Conservation (phyloP, 805 yeast species). For the Saccharomycopsis capsularis region DNA sequence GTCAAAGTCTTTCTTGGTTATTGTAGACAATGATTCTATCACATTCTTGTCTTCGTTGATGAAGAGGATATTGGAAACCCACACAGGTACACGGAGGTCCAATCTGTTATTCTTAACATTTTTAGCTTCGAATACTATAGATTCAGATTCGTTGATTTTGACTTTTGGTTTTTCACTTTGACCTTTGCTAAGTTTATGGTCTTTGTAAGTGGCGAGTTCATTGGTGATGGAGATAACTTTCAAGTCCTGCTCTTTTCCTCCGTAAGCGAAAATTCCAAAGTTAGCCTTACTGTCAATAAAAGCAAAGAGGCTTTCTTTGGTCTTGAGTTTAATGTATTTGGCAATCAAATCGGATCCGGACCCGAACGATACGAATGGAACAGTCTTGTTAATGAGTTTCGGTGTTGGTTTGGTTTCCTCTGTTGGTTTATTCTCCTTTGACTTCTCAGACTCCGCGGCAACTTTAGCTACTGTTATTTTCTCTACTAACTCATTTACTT, state of each 20-base stretch:
- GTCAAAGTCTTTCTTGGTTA: constrained; percentile 20
- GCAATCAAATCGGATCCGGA: neutral
- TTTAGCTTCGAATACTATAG: constrained; percentile 56
- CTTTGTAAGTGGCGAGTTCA: constrained; percentile 27
- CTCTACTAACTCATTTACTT: neutral
- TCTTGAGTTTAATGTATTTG: constrained; percentile 12
- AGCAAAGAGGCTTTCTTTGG: constrained; percentile 1
- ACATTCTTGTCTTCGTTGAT: constrained; percentile 25
- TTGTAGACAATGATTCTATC: neutral
- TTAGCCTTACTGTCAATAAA: constrained; percentile 8
- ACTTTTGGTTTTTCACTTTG: constrained; percentile 26
- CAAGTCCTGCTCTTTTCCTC: constrained; percentile 80
- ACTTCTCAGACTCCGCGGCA: too few relatives aligned
- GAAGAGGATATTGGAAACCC: constrained; percentile 58
- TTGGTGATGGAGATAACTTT: constrained; percentile 37
- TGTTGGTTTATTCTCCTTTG: neutral
- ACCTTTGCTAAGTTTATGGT: too few relatives aligned
- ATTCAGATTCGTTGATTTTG: constrained; percentile 20
- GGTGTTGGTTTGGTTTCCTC: constrained; percentile 1
- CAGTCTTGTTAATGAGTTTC: neutral
- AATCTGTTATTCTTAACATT: constrained; percentile 77
- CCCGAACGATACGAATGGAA: neutral
- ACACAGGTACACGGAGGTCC: constrained; percentile 75
- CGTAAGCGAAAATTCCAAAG: constrained; percentile 57
- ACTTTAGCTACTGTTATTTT: neutral